Base-by-base conservation (phyloP, 2,329 filamentous ascomycete genomes). In the Fusarium lateritium region DNA sequence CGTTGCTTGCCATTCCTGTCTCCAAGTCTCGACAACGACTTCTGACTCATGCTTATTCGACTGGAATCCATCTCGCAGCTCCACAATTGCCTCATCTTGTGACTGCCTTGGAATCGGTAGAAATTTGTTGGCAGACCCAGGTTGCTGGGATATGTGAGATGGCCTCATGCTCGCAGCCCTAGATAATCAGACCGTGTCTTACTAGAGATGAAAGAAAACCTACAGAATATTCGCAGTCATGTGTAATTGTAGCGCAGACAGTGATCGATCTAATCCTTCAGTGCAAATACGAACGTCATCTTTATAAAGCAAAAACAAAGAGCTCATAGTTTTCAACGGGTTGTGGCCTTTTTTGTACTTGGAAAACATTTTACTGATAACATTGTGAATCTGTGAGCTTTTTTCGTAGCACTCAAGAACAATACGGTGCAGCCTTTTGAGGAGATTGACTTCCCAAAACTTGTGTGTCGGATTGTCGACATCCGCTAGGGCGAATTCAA, bases 221-320 rank as follows among this genome's bases (percentile, higher is more conserved):
- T 28, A 55, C 51, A 56, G 6, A 10, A 43, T 42, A 0, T 40
- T 58, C n/a, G 52, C n/a, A 1, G 36, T 40, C 9, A 57, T 46
- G 11, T 46, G 28, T 1, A 44, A 6, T 4, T 56, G 40, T 3
- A 64, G 51, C 1, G 24, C 21, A 7, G 38, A n/a, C 2, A 54
- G 40, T 0, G 57, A 60, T 5, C 38, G 28, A 5, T 70, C 58
- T 4, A 70, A 19, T 2, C 19, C 40, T 6, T 19, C 43, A 7
- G 33, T 47, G 5, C 19, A 45, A 21, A 33, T n/a, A 11, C 21
- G 17, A 5, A 67, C 54, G 11, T 24, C 19, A 2, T 34, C 6
- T 54, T 49, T 67, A 36, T 53, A 10, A 4, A 45, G 40, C 2
- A 70, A 10, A 19, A 67, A 70, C 4, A 44, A 36, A 10, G 19